Base-by-base conservation (phyloP, 2,329 filamentous ascomycete genomes). In the Neopestalotiopsis clavispora region DNA sequence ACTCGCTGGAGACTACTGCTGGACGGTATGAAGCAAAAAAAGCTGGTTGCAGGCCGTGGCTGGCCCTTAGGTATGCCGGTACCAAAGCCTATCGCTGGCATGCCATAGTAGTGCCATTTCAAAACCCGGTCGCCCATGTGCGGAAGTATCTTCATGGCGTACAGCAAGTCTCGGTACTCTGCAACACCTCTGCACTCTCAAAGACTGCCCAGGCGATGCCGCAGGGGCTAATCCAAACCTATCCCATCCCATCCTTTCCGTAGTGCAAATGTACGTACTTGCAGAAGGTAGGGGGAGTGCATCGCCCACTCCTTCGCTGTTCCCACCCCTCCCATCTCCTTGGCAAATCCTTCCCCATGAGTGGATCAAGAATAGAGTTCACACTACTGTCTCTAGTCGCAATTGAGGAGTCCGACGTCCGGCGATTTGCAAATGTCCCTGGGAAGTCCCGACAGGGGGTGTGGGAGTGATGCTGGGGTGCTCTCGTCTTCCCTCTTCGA, bases 361-460 rank as follows among this genome's bases (percentile, higher is more conserved):
- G 30, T 59, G 65, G 49, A 58, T 58, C 49, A 17, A 40, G 65
- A 69, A 67, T 69, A 69, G 65, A 69, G 68, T 69, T 69, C 28
- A 49, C 68, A 61, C 68, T 69, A 69, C 28, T 67, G 58, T 9
- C 42, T 60, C 64, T 69, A 61, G 68, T 10, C 14, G 34, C 62
- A 52, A 38, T 67, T 62, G 62, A 62, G 61, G 32, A 56, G 52
- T 65, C 68, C 68, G 56, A 57, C 42, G 57, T 64, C 66, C 68
- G 59, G 65, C 66, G 59, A 67, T 23, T 58, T 56, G 68, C 32
- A 66, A 58, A 28, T 40, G 67, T 49, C 38, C 23, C 65, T 69
- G 68, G 68, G 23, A 69, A 62, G 65, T 69, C 65, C 68, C 65
- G 68, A 63, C 58, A 32, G 30, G 58, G 58, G 58, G 28, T 30